These are phyloP conservation scores for Protomyces inouyei DNA, from an alignment of 1,139 yeast species.

Conservation along the genomic window DNA sequence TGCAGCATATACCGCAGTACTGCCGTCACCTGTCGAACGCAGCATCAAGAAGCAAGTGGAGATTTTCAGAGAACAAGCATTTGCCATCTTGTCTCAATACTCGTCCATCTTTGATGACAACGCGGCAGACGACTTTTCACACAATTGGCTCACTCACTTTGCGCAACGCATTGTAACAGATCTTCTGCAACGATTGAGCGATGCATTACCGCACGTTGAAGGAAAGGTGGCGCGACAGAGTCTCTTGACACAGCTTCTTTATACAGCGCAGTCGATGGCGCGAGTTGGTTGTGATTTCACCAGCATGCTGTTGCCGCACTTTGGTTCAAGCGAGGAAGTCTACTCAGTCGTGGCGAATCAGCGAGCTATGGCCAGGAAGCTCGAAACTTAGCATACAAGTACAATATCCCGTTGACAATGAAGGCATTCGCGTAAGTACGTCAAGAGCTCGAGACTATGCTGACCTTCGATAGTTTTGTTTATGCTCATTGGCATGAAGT, in stretches of 20 bases:
- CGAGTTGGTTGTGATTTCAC: slow-evolving; percentile 66
- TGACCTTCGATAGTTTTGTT: too few relatives aligned
- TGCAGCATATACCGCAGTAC: slow-evolving; percentile 50
- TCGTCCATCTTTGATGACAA: slow-evolving; percentile 53
- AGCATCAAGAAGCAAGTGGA: slow-evolving; percentile 76
- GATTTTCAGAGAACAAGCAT: slow-evolving; percentile 74
- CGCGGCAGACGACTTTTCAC: slow-evolving; percentile 35
- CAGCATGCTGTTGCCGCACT: slow-evolving; percentile 35
- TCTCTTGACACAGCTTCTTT: slow-evolving; percentile 63
- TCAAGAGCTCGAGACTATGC: too few relatives aligned
- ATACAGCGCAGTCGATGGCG: slow-evolving; percentile 69
- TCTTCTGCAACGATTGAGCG: slow-evolving; percentile 41
- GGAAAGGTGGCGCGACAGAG: slow-evolving; percentile 54
- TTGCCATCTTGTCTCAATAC: slow-evolving; percentile 64
- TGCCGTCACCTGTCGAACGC: slow-evolving; percentile 47
- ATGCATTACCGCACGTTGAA: slow-evolving; percentile 42
- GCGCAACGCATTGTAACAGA: slow-evolving; percentile 42
- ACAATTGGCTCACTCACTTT: slow-evolving; percentile 44
- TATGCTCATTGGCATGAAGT: too few relatives aligned
- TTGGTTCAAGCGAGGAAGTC: slow-evolving; percentile 32
- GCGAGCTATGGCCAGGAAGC: slow-evolving; percentile 14
- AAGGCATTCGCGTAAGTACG: too few relatives aligned
- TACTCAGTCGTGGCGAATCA: slow-evolving; percentile 11
- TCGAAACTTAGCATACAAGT: neutral
- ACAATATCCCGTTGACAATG: neutral